A percentile compares a stretch with the other conserved stretches of the same genome.
These are phyloP conservation scores for Xylaria cubensis DNA, from an alignment of 495 filamentous ascomycete genomes.

Conservation along the genomic window DNA sequence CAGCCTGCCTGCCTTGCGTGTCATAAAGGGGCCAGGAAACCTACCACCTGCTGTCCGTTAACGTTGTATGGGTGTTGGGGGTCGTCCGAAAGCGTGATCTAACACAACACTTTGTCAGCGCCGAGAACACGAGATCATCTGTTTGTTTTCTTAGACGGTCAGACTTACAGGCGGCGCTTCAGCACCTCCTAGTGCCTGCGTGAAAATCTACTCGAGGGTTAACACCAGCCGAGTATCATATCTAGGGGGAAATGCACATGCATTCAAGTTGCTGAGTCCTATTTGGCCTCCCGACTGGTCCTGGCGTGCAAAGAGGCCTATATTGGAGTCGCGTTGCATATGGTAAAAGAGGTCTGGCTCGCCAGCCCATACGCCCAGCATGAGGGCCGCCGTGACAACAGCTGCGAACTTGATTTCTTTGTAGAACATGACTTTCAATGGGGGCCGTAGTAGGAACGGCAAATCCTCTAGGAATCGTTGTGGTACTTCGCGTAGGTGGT, in stretches of 20 bases:
- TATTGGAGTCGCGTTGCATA: conserved; percentile 32
- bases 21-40: conserved; percentile 25
- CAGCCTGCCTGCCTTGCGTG: not conserved
- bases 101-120: not conserved
- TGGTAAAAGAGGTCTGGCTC: conserved; percentile 28
- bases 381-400: conserved; percentile 30
- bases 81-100: conserved; percentile 20
- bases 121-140: conserved; percentile 23
- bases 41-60: conserved; percentile 53
- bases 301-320: conserved; percentile 36
- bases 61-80: conserved; percentile 49
- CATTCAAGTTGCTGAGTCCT: conserved; percentile 35
- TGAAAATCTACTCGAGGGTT: conserved; percentile 10
- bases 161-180: conserved; percentile 16
- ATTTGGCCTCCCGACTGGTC: conserved; percentile 10
- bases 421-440: not conserved
- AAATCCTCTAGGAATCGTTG: not conserved
- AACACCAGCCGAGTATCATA: not conserved
- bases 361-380: conserved; percentile 28
- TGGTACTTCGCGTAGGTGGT: not conserved
- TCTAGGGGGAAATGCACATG: not conserved
- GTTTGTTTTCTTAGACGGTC: not conserved
- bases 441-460: not conserved
- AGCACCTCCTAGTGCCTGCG: conserved; percentile 28
- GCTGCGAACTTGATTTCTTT: not conserved